Conservation (phyloP, 106 monocot species). For the Phalaenopsis equestris region DNA sequence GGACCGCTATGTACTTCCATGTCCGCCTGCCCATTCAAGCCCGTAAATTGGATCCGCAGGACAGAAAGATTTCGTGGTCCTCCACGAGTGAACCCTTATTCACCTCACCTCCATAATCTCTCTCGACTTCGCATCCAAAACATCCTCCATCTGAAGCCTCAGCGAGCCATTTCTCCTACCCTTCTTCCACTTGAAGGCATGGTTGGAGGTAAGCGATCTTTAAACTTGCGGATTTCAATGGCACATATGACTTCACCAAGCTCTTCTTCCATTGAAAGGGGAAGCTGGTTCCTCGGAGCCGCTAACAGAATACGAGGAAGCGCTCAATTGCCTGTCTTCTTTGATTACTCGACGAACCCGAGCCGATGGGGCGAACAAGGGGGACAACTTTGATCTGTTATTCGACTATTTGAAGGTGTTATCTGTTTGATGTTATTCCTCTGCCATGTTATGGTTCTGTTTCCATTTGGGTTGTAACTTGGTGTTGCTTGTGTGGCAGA, state of each 20-base stretch:
- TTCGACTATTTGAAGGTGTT: conserved; percentile 65
- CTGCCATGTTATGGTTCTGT: not conserved
- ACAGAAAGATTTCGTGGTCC: not conserved
- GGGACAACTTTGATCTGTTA: conserved; percentile 64
- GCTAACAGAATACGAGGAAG: conserved; percentile 54
- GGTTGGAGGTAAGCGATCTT: not conserved
- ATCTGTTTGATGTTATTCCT: not conserved
- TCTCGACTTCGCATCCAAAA: not conserved
- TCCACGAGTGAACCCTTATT: not conserved
- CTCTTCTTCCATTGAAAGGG: not conserved
- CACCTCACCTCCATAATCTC: not conserved
- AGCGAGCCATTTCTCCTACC: not conserved
- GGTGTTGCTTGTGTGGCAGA: conserved; percentile 24
- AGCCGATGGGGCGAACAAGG: conserved; percentile 51
- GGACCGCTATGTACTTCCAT: not conserved
- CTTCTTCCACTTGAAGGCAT: conserved; percentile 3
- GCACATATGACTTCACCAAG: not conserved
- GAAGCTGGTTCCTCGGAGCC: not conserved
- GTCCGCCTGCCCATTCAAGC: not conserved
- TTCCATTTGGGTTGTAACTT: conserved; percentile 1
- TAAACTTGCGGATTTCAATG: not conserved
- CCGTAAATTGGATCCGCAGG: not conserved
- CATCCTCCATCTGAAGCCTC: not conserved
- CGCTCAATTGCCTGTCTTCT: conserved; percentile 61
- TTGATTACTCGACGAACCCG: conserved; percentile 66